These are phyloP conservation scores for Cercospora sojina DNA, from an alignment of 2,329 filamentous ascomycete genomes.

Conservation along the genomic window DNA sequence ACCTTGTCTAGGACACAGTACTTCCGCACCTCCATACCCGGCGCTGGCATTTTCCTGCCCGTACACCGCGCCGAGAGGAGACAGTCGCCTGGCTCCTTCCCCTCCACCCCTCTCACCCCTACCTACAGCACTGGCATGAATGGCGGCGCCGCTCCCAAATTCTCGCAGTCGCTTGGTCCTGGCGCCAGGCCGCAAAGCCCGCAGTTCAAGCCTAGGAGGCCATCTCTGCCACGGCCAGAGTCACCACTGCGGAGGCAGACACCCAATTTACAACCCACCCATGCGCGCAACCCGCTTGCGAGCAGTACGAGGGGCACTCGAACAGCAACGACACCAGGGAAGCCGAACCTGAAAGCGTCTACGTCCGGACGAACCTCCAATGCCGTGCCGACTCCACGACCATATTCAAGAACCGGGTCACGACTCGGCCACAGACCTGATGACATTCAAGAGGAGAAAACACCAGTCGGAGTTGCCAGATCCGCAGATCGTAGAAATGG, in stretches of 20 bases:
- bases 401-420: constrained; percentile 51
- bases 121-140: constrained; percentile 55
- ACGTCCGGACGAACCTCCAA: constrained; percentile 52
- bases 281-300: constrained; percentile 56
- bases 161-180: constrained; percentile 84
- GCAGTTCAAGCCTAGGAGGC: constrained; percentile 66
- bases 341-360: constrained; percentile 44
- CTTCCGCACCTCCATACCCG: constrained; percentile 74
- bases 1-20: constrained; percentile 51
- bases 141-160: constrained; percentile 58
- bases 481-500: constrained; percentile 37
- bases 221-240: constrained; percentile 82
- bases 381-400: constrained; percentile 38
- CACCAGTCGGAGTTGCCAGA: constrained; percentile 26
- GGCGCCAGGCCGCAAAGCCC: constrained; percentile 68
- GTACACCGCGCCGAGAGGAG: constrained; percentile 74
- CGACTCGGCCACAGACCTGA: constrained; percentile 46
- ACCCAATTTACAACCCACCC: constrained; percentile 56
- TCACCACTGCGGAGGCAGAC: constrained; percentile 71
- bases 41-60: constrained; percentile 91
- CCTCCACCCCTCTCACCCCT: constrained; percentile 69
- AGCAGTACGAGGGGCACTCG: constrained; percentile 51
- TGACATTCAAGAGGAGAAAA: constrained; percentile 41
- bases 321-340: constrained; percentile 46
- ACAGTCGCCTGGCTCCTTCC: constrained; percentile 58